Evolutionary conservation across 495 filamentous ascomycete species (phyloP), one percentile per base, ranked within the genome.

Genomic region (Paragyromitra xinjiangensis): DNA sequence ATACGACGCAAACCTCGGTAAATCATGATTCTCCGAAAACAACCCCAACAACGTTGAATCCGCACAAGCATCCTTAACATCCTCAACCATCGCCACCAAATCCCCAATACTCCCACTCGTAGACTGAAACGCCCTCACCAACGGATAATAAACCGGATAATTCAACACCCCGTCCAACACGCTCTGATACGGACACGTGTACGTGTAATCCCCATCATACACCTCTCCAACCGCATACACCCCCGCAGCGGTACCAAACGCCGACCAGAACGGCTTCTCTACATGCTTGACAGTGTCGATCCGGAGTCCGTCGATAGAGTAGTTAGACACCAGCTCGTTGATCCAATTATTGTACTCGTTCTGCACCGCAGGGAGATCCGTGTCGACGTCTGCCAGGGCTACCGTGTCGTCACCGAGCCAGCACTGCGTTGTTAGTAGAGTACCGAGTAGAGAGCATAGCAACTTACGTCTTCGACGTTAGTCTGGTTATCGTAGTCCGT

Each of bases 11-110:
- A 92, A 93, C 3, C 92, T 87, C 3, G 88, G 84, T 26, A 88
- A 85, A 82, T 95, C 93, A 79, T 95, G 93, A 80, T 95, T 95
- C 77, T 94, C 92, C 12, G 89, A 79, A 83, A 96, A 96, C 6
- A 86, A 89, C 22, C 91, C 92, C 11, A 92, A 84, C 0, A 93
- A 84, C 6, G 88, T 90, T 0, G 87, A 85, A 74, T 93, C 91
- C 8, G 82, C 72, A 81, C 90, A 92, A 53, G 65, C 79, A 7
- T 78, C 83, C 50, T 89, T 88, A 48, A 93, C 84, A 0, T 84
- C 84, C 78, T 87, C 86, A 78, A 90, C 86, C 83, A 88, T 89
- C 71, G 87, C 83, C 68, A 88, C 88, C 5, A 93, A 86, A 22
- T 84, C 85, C 71, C 84, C 84, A 22, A 91, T 91, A 77, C 85